Base-by-base conservation (phyloP, 2,329 filamentous ascomycete genomes). In the Calonectria honghensis region DNA sequence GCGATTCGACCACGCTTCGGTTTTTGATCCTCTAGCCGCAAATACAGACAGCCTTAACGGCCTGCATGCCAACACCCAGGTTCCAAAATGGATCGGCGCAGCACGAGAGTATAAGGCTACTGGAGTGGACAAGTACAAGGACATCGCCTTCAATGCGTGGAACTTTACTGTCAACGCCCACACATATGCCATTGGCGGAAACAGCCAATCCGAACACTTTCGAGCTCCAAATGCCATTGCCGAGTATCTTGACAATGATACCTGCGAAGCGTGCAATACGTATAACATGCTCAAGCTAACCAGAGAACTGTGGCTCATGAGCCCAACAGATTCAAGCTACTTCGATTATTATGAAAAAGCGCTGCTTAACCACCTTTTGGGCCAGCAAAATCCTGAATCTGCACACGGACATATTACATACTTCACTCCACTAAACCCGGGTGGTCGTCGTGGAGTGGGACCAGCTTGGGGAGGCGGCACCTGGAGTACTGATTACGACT, bases 251-350 rank as follows among this genome's bases (percentile, higher is more conserved):
- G 81, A 80, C 4, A 77, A 81, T 0, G 89, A 91, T 77, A 90
- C 89, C 0, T 86, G 85, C 57, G 89, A 91, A 80, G 85, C 85
- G 2, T 90, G 89, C 81, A 90, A 90, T 79, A 88, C 88, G 0
- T 90, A 90, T 79, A 91, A 91, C 77, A 91, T 90, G 89, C 86
- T 90, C 59, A 90, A 90, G 78, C 81, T 91, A 45, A 90, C 89
- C 0, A 85, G 88, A 0, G 88, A 90, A 70, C 83, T 91, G 6
- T 91, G 87, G 86, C 80, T 84, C 1, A 80, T 86, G 39, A 83
- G 88, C 35, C 87, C 88, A 0, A 80, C 75, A 0, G 82, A 82
- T 24, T 80, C 82, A 1, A 75, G 68, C 2, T 90, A 90, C 79
- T 89, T 90, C 75, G 89, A 90, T 80, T 90, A 85, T 76, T 90